Evolutionary conservation across 1,284 basidiomycete species (phyloP).

Genomic region (Melampsora abietis-canadensis): DNA sequence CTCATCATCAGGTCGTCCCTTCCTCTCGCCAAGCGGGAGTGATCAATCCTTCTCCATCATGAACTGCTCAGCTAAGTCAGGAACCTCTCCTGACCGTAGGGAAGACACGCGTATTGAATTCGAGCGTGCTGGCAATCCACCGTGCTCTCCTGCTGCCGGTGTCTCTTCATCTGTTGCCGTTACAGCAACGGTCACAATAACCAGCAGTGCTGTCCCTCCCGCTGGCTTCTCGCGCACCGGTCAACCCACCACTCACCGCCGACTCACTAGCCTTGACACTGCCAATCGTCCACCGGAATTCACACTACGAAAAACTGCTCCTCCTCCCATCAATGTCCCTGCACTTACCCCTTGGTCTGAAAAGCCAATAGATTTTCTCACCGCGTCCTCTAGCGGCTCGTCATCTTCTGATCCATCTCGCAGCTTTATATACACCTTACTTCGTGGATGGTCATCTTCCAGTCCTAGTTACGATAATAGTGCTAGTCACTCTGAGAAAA

Average conservation of each 20-base stretch:
- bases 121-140: not conserved
- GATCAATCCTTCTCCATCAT: not conserved
- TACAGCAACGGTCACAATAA: constrained; percentile 2
- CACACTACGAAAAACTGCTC: not conserved
- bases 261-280: not conserved
- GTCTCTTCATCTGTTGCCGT: constrained; percentile 6
- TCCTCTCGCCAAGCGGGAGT: not conserved
- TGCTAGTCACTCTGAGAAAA: not conserved
- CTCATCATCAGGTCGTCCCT: not conserved
- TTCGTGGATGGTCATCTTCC: not conserved
- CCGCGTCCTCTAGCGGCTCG: not conserved
- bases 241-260: not conserved
- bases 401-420: not conserved
- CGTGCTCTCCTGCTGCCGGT: constrained; percentile 4
- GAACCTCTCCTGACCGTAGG: not conserved
- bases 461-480: not conserved
- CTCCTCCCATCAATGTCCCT: not conserved
- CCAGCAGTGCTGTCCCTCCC: not conserved
- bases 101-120: not conserved
- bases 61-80: not conserved
- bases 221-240: not conserved
- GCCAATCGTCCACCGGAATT: not conserved
- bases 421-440: not conserved
- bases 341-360: constrained; percentile 4
- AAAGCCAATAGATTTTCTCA: constrained; percentile 5